Conservation (phyloP, 331 rosid genomes). For the Rosa hybrid region DNA sequence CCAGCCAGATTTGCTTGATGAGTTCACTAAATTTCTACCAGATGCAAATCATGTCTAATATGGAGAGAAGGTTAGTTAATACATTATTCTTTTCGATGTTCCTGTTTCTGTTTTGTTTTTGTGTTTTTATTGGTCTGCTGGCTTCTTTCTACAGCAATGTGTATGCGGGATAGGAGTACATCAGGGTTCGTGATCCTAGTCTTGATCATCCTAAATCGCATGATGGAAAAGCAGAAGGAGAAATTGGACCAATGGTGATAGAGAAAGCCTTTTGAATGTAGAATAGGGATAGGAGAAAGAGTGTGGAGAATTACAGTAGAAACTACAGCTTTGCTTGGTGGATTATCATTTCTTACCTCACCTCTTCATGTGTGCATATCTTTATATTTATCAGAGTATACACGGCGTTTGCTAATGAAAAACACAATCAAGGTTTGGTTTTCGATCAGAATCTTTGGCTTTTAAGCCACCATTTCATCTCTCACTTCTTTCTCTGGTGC, state of each 20-base stretch:
- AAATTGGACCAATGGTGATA: slow-evolving; percentile 7
- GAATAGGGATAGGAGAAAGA: slow-evolving; percentile 68
- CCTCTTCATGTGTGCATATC: background rate
- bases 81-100: background rate
- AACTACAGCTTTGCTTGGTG: slow-evolving; percentile 40
- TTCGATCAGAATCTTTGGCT: background rate
- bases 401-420: background rate
- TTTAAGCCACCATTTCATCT: background rate
- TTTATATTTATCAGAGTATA: background rate
- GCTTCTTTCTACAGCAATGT: slow-evolving; percentile 46
- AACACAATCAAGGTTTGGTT: background rate
- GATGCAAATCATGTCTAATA: slow-evolving; percentile 58
- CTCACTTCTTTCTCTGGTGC: background rate
- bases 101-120: slow-evolving; percentile 1
- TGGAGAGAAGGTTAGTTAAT: slow-evolving; percentile 54
- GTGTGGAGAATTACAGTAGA: slow-evolving; percentile 53
- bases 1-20: slow-evolving; percentile 78
- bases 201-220: slow-evolving; percentile 65
- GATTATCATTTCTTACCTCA: background rate
- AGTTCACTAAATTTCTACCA: slow-evolving; percentile 90
- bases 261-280: slow-evolving; percentile 61
- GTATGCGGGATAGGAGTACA: slow-evolving; percentile 56
- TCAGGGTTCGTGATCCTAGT: slow-evolving; percentile 58
- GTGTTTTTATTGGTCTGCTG: slow-evolving; percentile 25
- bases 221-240: slow-evolving; percentile 60